phyloP scores from a whole-genome alignment of 176 grass and related monocot genomes.

The Microstegium vimineum region DNA sequence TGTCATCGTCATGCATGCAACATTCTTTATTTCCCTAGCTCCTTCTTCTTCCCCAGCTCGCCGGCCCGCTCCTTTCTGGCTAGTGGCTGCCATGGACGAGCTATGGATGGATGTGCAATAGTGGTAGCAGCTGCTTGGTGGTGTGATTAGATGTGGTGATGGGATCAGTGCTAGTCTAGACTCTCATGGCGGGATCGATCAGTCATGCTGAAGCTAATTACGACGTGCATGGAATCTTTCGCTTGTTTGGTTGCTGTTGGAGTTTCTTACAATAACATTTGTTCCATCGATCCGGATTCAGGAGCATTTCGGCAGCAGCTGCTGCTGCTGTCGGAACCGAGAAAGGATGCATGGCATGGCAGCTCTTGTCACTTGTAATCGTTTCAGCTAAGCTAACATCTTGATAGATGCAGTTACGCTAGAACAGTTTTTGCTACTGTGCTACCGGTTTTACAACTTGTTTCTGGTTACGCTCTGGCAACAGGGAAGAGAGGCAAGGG shows the following conservation, averaged over 20 bases:
- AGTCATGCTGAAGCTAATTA: constrained; percentile 17
- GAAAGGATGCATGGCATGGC: neutral
- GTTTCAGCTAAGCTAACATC: neutral
- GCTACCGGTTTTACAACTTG: neutral
- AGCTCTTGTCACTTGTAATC: neutral
- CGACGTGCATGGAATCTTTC: constrained; percentile 49
- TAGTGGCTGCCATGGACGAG: constrained; percentile 5
- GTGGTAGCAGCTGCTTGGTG: neutral
- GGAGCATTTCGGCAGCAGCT: constrained; percentile 10
- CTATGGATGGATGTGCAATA: neutral
- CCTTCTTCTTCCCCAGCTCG: neutral
- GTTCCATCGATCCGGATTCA: neutral
- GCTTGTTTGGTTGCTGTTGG: constrained; percentile 49
- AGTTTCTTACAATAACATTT: constrained; percentile 25
- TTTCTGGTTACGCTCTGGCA: neutral
- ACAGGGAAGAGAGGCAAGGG: neutral
- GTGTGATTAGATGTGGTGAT: constrained; percentile 31
- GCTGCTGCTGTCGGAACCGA: neutral
- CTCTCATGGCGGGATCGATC: neutral
- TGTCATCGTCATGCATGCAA: neutral
- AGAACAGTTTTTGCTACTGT: neutral
- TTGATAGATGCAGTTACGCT: neutral
- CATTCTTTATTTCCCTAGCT: neutral
- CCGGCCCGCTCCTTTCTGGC: neutral
- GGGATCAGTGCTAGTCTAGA: neutral